Evolutionary conservation across 139 green algal species (phyloP), one percentile per base, ranked within the genome.

Genomic region (Tetraselmis chui): DNA sequence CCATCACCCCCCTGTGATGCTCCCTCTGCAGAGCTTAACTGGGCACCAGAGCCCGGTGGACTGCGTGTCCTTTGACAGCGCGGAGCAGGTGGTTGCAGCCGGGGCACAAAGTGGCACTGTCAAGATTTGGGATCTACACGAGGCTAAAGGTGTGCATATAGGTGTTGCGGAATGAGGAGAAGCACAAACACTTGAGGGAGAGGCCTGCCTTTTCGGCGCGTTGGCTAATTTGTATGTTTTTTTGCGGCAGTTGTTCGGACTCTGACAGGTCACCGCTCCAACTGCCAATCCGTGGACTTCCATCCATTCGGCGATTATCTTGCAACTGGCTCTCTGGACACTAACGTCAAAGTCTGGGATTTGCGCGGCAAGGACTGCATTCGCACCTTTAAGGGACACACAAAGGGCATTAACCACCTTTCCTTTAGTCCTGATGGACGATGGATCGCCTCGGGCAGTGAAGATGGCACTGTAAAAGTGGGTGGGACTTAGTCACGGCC

Each of bases 71-170:
- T 97, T 96, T 87, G 92, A 97, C 81, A 81, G 74, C 29, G 81
- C 85, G 2, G 93, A 97, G 81, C 85, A 95, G 83, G 79, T 92
- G 26, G 92, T 96, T 11, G 89, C 90, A 59, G 91, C 93, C 22
- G 93, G 93, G 0, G 88, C 86, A 29, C 27, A 84, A 0, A 90
- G 88, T 32, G 93, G 93, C 23, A 92, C 87, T 32, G 83, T 97
- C 78, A 96, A 95, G 81, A 30, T 97, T 0, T 97, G 92, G 87
- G 93, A 96, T 82, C 79, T 97, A 58, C 87, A 95, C 59, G 80
- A 92, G 32, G 89, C 87, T 29, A 94, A 91, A 86, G 88, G 89
- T 92, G n/a, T n/a, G n/a, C n/a, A n/a, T n/a, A n/a, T n/a, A n/a
- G n/a, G n/a, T n/a, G n/a, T n/a, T n/a, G n/a, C n/a, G n/a, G n/a